Base-by-base conservation (phyloP, 179 eudicot genomes). In the Spinacia oleracea region DNA sequence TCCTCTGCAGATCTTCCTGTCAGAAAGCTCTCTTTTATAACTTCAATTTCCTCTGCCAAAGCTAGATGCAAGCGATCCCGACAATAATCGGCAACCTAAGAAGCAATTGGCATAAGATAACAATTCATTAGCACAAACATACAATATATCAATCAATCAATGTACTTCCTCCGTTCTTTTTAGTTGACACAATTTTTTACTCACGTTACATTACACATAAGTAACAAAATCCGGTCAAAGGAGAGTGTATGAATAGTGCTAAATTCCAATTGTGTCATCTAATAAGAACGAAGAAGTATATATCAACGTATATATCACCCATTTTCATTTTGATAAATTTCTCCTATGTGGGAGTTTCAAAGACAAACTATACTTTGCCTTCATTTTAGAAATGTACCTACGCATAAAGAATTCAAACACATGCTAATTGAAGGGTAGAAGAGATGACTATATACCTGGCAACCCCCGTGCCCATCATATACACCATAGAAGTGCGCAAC, bases 381-480 rank as follows among this genome's bases (percentile, higher is more conserved):
- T 25, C 29, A 32, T 40, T 70, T 9, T 34, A 53, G 32, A 12
- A 70, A 34, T 7, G 21, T n/a, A 32, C 11, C 12, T 64, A 62
- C 14, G 50, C 48, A n/a, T 31, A 55, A 16, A 48, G 21, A 43
- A 65, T 4, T 7, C 29, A 68, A 32, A 66, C 4, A 45, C 25
- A 80, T 2, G 38, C 18, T 42, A 55, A 74, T 23, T 6, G 60
- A 76, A 46, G 27, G 70, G 15, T n/a, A 58, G 34, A 78, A 81
- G 74, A 72, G 70, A 71, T 20, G 18, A 18, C 3, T 43, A 40
- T 42, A 48, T 80, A 90, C 94, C 92, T 91, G 92, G 72, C 79
- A 79, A 29, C 95, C 95, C 48, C 95, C 95, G 69, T 89, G 95
- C 32, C 95, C 95, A 82, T 91, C 95, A 85, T 89, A 91, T 79